Evolutionary conservation across 2,329 filamentous ascomycete species (phyloP).

Genomic region (Fonsecaea multimorphosa): DNA sequence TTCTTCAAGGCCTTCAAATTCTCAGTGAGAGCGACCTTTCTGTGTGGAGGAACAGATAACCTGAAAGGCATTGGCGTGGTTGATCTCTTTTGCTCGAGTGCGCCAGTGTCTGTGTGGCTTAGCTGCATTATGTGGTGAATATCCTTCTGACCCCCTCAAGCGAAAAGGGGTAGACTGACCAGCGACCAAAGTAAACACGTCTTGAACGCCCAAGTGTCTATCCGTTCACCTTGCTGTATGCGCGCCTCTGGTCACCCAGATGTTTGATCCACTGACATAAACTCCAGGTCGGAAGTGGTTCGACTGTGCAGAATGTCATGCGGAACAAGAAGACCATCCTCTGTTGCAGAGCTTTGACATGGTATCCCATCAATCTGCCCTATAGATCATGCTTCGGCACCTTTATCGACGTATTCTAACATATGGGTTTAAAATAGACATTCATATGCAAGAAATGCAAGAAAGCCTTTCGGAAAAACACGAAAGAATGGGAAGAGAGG

Average conservation of each 20-base stretch:
- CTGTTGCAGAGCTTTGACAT: conserved; percentile 83
- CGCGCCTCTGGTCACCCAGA: not conserved
- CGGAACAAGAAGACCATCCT: conserved; percentile 76
- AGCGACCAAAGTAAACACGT: conserved; percentile 85
- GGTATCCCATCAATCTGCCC: conserved; percentile 50
- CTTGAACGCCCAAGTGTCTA: conserved; percentile 95
- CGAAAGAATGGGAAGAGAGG: conserved; percentile 86
- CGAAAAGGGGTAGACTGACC: not conserved
- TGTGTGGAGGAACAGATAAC: no score
- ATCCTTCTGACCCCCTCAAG: not conserved
- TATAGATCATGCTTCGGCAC: not conserved
- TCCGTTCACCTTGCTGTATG: conserved; percentile 92
- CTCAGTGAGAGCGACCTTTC: no score
- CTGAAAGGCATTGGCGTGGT: not conserved
- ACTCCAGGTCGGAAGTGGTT: conserved; percentile 89
- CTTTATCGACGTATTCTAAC: not conserved
- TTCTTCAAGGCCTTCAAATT: not conserved
- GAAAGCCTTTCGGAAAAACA: conserved; percentile 96
- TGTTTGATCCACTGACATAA: not conserved
- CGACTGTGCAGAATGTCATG: conserved; percentile 95
- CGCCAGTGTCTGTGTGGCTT: not conserved
- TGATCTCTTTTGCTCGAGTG: no score
- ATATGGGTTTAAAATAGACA: conserved; percentile 46
- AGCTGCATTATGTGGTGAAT: conserved; percentile 20
- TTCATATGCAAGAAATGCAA: conserved; percentile 99